These are phyloP conservation scores for Euphorbia neoarborescens DNA, from an alignment of 441 rosid genomes.

Conservation along the genomic window DNA sequence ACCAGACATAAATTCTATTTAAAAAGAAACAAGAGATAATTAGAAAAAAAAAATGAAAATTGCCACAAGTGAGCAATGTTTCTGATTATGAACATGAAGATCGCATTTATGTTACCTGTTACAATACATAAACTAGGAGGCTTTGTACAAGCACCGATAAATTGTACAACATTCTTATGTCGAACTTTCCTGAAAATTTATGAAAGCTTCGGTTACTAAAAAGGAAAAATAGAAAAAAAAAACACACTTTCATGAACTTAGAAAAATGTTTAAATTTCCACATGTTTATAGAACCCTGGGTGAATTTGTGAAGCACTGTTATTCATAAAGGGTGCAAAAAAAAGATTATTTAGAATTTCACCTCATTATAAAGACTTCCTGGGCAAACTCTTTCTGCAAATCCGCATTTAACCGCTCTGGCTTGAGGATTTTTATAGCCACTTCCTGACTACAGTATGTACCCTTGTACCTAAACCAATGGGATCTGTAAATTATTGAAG, in stretches of 20 bases:
- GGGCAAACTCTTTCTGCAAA: constrained; percentile 76
- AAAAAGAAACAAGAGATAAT: constrained; percentile 13
- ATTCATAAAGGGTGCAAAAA: not conserved
- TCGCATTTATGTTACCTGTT: constrained; percentile 44
- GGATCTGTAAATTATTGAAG: constrained; percentile 15
- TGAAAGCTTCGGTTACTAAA: constrained; percentile 10
- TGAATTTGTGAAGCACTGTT: not conserved
- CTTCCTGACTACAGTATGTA: constrained; percentile 85
- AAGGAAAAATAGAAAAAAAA: constrained; percentile 7
- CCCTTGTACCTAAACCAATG: constrained; percentile 59
- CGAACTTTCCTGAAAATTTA: constrained; percentile 68
- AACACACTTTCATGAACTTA: not conserved
- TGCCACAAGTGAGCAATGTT: not conserved
- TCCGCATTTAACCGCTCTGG: constrained; percentile 60
- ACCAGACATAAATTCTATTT: constrained; percentile 68
- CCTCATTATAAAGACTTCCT: constrained; percentile 98
- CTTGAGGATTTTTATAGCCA: constrained; percentile 85
- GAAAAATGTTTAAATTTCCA: not conserved
- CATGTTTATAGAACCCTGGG: not conserved
- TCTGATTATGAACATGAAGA: constrained; percentile 5
- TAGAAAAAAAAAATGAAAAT: constrained; percentile 1
- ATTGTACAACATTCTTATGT: constrained; percentile 93
- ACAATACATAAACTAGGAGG: constrained; percentile 85
- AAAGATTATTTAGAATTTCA: constrained; percentile 10
- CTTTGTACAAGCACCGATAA: constrained; percentile 87